Evolutionary conservation across 257 asterid species (phyloP).

Genomic region (Jacaranda copaia): DNA sequence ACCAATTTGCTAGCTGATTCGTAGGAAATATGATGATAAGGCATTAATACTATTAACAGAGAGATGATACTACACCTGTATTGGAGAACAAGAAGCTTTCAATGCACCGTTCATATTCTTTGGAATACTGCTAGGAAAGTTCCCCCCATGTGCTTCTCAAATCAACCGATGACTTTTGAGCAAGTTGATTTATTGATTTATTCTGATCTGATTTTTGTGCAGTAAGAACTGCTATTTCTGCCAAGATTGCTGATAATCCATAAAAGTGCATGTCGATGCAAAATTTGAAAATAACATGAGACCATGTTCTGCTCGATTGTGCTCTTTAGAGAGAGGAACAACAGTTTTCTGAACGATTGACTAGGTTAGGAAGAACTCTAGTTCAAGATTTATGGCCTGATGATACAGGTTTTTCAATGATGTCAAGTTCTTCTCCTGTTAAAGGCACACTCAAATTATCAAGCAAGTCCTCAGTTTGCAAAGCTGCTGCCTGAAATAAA

Average conservation of each 20-base stretch:
- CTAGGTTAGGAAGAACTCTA: conserved; percentile 81
- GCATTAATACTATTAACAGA: background rate
- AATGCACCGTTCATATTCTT: conserved; percentile 83
- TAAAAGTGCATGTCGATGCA: conserved; percentile 83
- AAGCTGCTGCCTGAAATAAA: conserved; percentile 59
- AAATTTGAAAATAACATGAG: conserved; percentile 86
- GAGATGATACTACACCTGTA: conserved; percentile 58
- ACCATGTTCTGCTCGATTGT: conserved; percentile 59
- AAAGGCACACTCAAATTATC: conserved; percentile 85
- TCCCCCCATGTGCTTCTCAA: conserved; percentile 74
- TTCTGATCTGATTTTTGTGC: conserved; percentile 74
- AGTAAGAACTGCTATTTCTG: conserved; percentile 79
- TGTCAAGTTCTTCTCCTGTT: conserved; percentile 86
- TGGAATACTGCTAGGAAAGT: conserved; percentile 79
- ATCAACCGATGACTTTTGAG: conserved; percentile 70
- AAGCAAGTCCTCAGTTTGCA: conserved; percentile 80
- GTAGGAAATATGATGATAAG: background rate
- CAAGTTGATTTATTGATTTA: conserved; percentile 62
- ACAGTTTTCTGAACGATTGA: conserved; percentile 69
- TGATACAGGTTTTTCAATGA: conserved; percentile 85
- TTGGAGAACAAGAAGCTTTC: conserved; percentile 61
- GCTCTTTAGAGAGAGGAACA: conserved; percentile 77
- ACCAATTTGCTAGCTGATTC: conserved; percentile 14
- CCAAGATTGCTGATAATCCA: conserved; percentile 93
- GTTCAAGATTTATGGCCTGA: conserved; percentile 83